Evolutionary conservation across 371 early-diverging fungal species (phyloP).

Genomic region (Mucor circinelloides): DNA sequence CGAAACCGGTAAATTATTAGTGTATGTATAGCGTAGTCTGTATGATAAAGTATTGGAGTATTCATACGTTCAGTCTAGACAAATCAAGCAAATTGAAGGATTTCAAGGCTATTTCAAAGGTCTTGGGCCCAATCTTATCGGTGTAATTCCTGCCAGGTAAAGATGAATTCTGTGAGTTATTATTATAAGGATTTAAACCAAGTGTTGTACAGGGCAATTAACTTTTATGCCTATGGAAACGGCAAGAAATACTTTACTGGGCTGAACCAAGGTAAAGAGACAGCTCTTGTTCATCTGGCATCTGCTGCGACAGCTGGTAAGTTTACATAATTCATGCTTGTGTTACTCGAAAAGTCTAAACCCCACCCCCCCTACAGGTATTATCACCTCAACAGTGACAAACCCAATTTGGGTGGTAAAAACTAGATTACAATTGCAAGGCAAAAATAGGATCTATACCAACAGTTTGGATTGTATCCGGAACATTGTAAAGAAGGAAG

Average conservation of each 20-base stretch:
- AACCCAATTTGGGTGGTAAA: conserved; percentile 98
- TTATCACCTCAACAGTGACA: conserved; percentile 79
- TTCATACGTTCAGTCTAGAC: conserved; percentile 31
- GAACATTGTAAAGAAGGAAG: conserved; percentile 77
- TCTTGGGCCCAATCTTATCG: conserved; percentile 89
- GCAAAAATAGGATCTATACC: conserved; percentile 55
- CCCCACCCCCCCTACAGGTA: conserved; percentile 26
- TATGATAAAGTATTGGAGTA: background rate
- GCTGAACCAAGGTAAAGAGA: conserved; percentile 77
- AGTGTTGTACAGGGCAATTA: conserved; percentile 64
- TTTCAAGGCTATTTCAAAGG: conserved; percentile 90
- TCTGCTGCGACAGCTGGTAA: conserved; percentile 86
- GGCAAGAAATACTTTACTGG: conserved; percentile 80
- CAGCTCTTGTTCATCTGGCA: conserved; percentile 76
- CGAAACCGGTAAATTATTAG: conserved; percentile 53
- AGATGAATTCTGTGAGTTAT: too few relatives aligned
- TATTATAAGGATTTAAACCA: background rate
- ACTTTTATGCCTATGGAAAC: conserved; percentile 89
- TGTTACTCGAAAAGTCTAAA: background rate
- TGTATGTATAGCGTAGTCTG: conserved; percentile 33
- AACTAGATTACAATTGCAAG: conserved; percentile 92
- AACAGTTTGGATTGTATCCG: conserved; percentile 78
- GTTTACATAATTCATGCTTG: background rate
- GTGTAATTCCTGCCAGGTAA: conserved; percentile 83
- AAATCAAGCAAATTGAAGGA: conserved; percentile 82